These are phyloP conservation scores for Canariomyces notabilis DNA, from an alignment of 2,329 filamentous ascomycete species.

Conservation along the genomic window DNA sequence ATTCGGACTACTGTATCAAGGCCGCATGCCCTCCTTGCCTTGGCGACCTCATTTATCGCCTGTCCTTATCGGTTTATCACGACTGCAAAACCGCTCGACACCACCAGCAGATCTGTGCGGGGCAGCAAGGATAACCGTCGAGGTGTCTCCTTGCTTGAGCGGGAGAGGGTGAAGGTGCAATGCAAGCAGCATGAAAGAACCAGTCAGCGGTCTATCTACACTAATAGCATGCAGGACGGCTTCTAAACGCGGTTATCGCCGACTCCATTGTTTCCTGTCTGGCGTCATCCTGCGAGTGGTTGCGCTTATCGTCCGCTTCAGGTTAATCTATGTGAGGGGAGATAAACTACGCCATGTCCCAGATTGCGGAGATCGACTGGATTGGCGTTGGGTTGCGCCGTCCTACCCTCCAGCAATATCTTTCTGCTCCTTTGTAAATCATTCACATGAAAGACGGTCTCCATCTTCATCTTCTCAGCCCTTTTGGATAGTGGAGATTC, in stretches of 20 bases:
- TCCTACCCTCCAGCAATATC: background rate
- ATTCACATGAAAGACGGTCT: constrained; percentile 13
- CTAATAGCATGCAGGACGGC: no score
- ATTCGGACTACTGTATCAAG: no score
- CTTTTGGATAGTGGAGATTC: constrained; percentile 14
- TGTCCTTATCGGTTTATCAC: no score
- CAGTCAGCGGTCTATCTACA: no score
- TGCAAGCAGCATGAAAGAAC: no score
- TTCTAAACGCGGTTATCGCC: background rate
- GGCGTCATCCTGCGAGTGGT: constrained; percentile 7
- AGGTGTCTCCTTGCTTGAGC: no score
- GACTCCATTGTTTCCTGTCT: background rate
- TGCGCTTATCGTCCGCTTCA: constrained; percentile 9
- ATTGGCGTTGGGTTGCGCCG: background rate
- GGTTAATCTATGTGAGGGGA: background rate
- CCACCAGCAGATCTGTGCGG: no score
- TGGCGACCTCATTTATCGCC: no score
- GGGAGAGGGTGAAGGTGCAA: no score
- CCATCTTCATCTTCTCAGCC: constrained; percentile 15
- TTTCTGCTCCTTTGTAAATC: constrained; percentile 8
- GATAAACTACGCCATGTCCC: background rate
- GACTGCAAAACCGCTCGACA: no score
- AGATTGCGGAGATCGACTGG: background rate
- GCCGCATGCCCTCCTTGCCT: no score
- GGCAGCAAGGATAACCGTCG: no score